Evolutionary conservation across 2,329 filamentous ascomycete species (phyloP), one percentile per base, ranked within the genome.

Genomic region (Seiridium cupressi): DNA sequence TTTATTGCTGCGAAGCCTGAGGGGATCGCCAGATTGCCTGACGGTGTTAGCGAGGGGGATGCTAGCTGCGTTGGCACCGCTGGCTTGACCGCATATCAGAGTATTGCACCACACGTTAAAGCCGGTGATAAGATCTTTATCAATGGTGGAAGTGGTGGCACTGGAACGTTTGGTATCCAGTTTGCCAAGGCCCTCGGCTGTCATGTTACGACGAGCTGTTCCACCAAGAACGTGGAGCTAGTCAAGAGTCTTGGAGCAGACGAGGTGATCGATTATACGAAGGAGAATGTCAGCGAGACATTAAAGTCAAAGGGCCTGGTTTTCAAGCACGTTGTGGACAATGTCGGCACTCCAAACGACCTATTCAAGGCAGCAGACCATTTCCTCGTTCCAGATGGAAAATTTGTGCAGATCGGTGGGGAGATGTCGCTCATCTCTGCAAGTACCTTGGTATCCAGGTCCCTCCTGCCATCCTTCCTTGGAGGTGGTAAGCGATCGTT

Each of bases 71-170:
- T 80, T 8, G 78, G 76, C 2, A 76, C 80, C 2, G 79, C 80
- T 0, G 81, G 74, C 1, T 66, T 78, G 64, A 82, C 81, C 3
- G 79, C 80, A 3, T 80, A 79, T 61, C 78, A 83, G 66, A 68
- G 71, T 40, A 73, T 84, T 32, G 70, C 81, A 13, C 77, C 77
- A 1, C 70, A 79, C 60, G 77, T 82, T 55, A 54, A 44, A 31
- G 48, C 38, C n/a, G 57, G 57, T 35, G 82, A 81, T 18, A 81
- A 77, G 65, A 76, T 89, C 11, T 84, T 88, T 63, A 82, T 89
- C 69, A 88, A 88, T 60, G 86, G 84, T 3, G 85, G 85, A 0
- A 83, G 79, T 2, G 86, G 86, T 3, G 86, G 86, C 0, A 80
- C 77, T 2, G 87, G 87, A 2, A 77, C 79, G 0, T 86, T 80